phyloP scores from a whole-genome alignment of 495 filamentous ascomycete species.

The Penicillium egyptiacum region DNA sequence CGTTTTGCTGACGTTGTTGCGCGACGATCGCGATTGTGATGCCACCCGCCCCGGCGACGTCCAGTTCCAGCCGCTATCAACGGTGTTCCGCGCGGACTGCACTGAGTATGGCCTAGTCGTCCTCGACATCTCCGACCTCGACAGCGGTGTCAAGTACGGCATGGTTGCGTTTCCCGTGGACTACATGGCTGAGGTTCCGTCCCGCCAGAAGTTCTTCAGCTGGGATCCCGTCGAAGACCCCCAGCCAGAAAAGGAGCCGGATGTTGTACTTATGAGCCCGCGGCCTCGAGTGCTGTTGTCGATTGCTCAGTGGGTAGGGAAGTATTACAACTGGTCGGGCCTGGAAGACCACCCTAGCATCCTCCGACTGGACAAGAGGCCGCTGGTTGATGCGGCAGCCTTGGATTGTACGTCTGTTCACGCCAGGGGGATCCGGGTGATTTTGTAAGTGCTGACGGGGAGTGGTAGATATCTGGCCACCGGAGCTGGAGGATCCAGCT shows the following conservation, averaged over 20 bases:
- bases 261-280: constrained; percentile 11
- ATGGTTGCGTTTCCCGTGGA: constrained; percentile 8
- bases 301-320: constrained; percentile 13
- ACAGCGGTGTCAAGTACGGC: too few species aligned
- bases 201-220: background rate
- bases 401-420: constrained; percentile 18
- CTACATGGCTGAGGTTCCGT: constrained; percentile 18
- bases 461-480: constrained; percentile 21
- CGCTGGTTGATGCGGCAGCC: constrained; percentile 15
- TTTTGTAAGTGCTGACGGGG: constrained; percentile 14
- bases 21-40: constrained; percentile 9
- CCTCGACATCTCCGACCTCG: too few species aligned
- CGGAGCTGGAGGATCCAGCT: constrained; percentile 9
- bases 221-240: constrained; percentile 21
- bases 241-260: constrained; percentile 5
- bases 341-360: background rate
- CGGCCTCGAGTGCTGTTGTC: constrained; percentile 20
- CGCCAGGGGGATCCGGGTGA: too few species aligned
- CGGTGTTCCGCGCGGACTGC: constrained; percentile 20
- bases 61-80: constrained; percentile 20
- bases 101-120: constrained; percentile 9
- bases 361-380: constrained; percentile 15
- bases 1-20: constrained; percentile 18
- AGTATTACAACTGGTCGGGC: constrained; percentile 5
- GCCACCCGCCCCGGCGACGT: constrained; percentile 14